Conservation (phyloP, 2,329 filamentous ascomycete genomes). For the Pseudocercospora fijiensis region DNA sequence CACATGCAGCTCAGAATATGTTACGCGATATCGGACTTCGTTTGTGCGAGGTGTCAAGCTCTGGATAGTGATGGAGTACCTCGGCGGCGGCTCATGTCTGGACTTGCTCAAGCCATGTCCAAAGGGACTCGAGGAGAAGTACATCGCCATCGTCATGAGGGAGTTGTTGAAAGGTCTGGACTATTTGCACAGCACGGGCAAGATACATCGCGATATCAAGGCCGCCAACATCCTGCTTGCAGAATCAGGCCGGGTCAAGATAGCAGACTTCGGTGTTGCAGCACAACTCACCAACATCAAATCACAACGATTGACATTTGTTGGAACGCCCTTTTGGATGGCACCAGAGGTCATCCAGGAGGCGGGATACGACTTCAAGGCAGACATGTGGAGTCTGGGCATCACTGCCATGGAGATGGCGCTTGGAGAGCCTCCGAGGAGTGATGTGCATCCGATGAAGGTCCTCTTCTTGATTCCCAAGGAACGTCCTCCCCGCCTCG, state of each 20-base stretch:
- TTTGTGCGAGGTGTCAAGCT: constrained; percentile 95
- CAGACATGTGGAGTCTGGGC: constrained; percentile 89
- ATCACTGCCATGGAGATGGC: constrained; percentile 91
- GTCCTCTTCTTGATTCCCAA: constrained; percentile 90
- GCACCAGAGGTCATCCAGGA: constrained; percentile 92
- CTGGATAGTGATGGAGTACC: constrained; percentile 99
- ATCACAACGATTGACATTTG: constrained; percentile 94
- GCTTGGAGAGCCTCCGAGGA: constrained; percentile 83
- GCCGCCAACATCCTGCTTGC: constrained; percentile 95
- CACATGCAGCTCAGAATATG: constrained; percentile 89
- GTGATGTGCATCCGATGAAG: constrained; percentile 87
- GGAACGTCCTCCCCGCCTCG: constrained; percentile 76
- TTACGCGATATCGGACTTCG: constrained; percentile 94
- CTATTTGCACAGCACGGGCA: constrained; percentile 89
- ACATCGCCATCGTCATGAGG: constrained; percentile 91
- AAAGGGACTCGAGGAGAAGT: constrained; percentile 70
- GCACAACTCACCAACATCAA: constrained; percentile 97
- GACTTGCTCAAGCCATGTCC: constrained; percentile 89
- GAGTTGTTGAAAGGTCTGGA: constrained; percentile 87
- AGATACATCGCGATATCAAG: constrained; percentile 98
- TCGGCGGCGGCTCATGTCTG: constrained; percentile 91
- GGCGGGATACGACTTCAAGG: constrained; percentile 79
- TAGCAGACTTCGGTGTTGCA: constrained; percentile 95
- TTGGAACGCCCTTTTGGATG: constrained; percentile 98
- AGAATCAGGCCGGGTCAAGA: constrained; percentile 81